These are phyloP conservation scores for Neurospora discreta DNA, from an alignment of 495 filamentous ascomycete genomes.

Conservation along the genomic window DNA sequence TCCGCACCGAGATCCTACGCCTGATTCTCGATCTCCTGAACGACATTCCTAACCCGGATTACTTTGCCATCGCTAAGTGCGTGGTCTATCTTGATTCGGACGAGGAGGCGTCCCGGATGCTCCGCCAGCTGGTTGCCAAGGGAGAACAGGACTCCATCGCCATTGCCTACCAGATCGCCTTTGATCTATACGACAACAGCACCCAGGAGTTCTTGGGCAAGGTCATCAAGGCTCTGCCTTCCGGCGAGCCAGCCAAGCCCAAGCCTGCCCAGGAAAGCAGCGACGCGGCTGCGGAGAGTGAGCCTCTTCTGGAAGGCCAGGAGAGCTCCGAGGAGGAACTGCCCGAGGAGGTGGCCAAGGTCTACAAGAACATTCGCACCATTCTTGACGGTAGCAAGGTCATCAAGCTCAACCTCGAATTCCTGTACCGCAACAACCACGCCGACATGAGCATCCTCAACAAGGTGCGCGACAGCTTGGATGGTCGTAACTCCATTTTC, in stretches of 20 bases:
- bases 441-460: constrained; percentile 76
- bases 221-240: constrained; percentile 69
- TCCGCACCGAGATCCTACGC: constrained; percentile 70
- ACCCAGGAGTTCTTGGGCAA: constrained; percentile 93
- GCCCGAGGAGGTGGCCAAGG: constrained; percentile 40
- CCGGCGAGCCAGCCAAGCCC: constrained; percentile 44
- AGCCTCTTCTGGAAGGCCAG: constrained; percentile 30
- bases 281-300: constrained; percentile 36
- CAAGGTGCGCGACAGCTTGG: constrained; percentile 89
- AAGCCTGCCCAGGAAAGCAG: constrained; percentile 36
- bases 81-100: constrained; percentile 94
- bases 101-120: constrained; percentile 78
- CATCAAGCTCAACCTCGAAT: constrained; percentile 89
- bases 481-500: constrained; percentile 95
- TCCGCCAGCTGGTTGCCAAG: constrained; percentile 68
- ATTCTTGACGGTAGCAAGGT: constrained; percentile 86
- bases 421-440: constrained; percentile 89
- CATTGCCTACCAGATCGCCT: constrained; percentile 93
- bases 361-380: constrained; percentile 67
- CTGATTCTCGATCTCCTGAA: constrained; percentile 81
- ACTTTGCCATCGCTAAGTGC: constrained; percentile 96
- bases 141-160: constrained; percentile 67
- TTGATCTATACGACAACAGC: constrained; percentile 95
- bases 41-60: constrained; percentile 83
- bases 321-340: constrained; percentile 29